Base-by-base conservation (phyloP, 208 protist genomes). In the Crithidia mellificae region DNA sequence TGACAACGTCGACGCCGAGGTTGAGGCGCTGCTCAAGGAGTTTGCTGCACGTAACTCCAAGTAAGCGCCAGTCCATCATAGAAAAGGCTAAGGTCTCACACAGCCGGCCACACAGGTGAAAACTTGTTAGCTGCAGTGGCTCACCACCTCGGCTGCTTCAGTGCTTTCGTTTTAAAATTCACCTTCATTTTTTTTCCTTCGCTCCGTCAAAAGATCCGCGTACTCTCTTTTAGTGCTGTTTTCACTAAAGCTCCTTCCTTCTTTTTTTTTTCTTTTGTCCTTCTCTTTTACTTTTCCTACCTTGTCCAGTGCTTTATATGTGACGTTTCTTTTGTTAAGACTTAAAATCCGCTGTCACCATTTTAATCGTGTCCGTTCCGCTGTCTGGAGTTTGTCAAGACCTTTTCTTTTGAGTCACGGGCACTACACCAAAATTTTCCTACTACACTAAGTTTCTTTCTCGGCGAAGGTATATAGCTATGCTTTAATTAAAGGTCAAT, bases 1-100 rank as follows among this genome's bases (percentile, higher is more conserved):
- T 24, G 73, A 74, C 34, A 77, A 80, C 29, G 65, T 76, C 9
- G 81, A 83, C 20, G 69, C 58, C 12, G 65, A 86, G 47, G 76
- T 86, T 20, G 65, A 78, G 39, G 62, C 63, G 1, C 53, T 86
- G 20, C 66, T 86, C 3, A 71, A 69, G 51, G 68, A 82, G 63
- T 86, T 86, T 56, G 36, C 54, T 27, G 30, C 51, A 6, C 56
- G 67, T 9, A 76, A 50, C 44, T 25, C 19, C 14, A 74, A 67
- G 29, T 58, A 57, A 51, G 56, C 30, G 41, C 32, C 12, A n/a
- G n/a, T n/a, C n/a, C 6, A 20, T n/a, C 14, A 25, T 46, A 53
- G n/a, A 67, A 52, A 11, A 29, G 17, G 24, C 24, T 17, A 24
- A n/a, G n/a, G n/a, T n/a, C n/a, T n/a, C n/a, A n/a, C n/a, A n/a